phyloP scores from a whole-genome alignment of 2,329 filamentous ascomycete species.

The Ceratocystis papillata region DNA sequence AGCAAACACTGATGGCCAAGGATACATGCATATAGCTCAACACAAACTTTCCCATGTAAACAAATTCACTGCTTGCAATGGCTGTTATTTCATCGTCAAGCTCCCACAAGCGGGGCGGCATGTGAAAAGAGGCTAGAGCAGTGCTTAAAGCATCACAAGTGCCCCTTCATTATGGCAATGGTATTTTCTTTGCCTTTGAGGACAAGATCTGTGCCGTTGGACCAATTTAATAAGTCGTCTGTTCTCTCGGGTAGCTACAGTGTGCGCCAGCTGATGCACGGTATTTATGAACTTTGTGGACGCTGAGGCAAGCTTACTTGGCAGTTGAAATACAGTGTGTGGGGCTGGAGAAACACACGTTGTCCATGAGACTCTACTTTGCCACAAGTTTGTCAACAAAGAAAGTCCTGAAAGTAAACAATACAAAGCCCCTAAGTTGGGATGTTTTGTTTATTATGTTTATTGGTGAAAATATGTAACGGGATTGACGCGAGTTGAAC shows the following conservation, averaged over 20 bases:
- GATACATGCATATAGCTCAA: background rate
- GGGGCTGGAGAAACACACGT: background rate
- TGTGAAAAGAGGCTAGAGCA: background rate
- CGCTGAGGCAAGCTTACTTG: too few relatives aligned
- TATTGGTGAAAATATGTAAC: too few relatives aligned
- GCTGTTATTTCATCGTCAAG: background rate
- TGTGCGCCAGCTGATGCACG: background rate
- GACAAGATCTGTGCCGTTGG: background rate
- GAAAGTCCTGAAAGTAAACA: constrained; percentile 3
- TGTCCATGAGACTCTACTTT: constrained; percentile 5
- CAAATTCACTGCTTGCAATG: background rate
- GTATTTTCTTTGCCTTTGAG: background rate
- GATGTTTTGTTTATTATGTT: too few relatives aligned
- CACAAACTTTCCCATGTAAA: background rate
- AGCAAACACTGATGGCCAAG: background rate
- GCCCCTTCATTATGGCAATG: background rate
- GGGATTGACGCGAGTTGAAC: too few relatives aligned
- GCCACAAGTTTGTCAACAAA: constrained; percentile 10
- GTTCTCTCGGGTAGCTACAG: constrained; percentile 3
- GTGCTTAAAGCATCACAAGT: background rate
- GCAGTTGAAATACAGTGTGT: background rate
- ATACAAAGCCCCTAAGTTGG: background rate
- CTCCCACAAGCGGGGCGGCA: background rate
- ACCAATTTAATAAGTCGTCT: constrained; percentile 6
- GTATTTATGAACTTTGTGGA: background rate